These are phyloP conservation scores for Trametes cinnabarina DNA, from an alignment of 768 basidiomycete genomes.

Conservation along the genomic window DNA sequence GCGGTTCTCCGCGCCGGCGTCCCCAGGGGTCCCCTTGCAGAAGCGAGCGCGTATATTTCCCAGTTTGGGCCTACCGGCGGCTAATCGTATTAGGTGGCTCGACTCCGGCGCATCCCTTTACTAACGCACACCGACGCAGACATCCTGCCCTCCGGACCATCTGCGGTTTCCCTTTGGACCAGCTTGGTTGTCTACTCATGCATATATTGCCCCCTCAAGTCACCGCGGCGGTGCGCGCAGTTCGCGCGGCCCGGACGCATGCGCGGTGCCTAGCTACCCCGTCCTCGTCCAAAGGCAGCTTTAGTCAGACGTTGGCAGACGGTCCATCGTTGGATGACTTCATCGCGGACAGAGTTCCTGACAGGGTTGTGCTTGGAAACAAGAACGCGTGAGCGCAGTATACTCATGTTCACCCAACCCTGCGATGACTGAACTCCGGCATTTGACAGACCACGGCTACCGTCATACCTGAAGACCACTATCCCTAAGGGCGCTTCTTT, in stretches of 20 bases:
- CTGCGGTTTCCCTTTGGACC: background rate
- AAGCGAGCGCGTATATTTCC: conserved; percentile 10
- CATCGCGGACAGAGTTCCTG: conserved; percentile 55
- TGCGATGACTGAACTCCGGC: conserved; percentile 3
- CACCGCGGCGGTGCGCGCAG: conserved; percentile 14
- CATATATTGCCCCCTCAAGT: conserved; percentile 2
- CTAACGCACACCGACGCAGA: background rate
- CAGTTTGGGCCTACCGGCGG: conserved; percentile 10
- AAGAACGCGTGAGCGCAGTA: conserved; percentile 51
- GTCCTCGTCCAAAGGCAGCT: conserved; percentile 42
- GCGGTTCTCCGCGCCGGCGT: conserved; percentile 18
- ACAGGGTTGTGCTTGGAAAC: conserved; percentile 71
- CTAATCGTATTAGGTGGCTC: conserved; percentile 8
- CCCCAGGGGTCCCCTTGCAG: background rate
- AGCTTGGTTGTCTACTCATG: background rate
- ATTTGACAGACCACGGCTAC: conserved; percentile 70
- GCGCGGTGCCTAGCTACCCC: conserved; percentile 49
- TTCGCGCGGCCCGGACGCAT: conserved; percentile 22
- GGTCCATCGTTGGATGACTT: conserved; percentile 85
- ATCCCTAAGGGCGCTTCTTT: conserved; percentile 89
- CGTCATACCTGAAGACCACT: conserved; percentile 84
- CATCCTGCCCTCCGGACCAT: conserved; percentile 1
- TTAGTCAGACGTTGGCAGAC: conserved; percentile 51
- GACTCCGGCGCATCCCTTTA: too few relatives aligned
- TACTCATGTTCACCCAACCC: background rate